Percentiles rank a stretch among this genome's conserved stretches.
phyloP scores from a whole-genome alignment of 2,329 filamentous ascomycete genomes.

The Biscogniauxia marginata region DNA sequence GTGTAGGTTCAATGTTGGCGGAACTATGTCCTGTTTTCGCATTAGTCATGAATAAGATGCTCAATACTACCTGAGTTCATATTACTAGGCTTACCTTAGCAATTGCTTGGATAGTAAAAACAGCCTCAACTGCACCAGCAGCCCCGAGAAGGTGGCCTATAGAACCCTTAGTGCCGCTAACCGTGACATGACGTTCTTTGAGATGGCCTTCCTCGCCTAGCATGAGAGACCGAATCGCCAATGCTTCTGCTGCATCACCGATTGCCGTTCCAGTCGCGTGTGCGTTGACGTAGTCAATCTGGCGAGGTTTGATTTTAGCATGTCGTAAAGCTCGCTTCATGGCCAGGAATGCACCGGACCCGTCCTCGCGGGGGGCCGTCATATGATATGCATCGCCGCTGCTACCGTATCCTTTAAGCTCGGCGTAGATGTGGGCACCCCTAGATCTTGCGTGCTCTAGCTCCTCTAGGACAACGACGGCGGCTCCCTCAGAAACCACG shows the following conservation, averaged over 20 bases:
- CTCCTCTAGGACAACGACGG: constrained; percentile 85
- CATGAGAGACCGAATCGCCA: constrained; percentile 76
- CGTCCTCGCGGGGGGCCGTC: constrained; percentile 83
- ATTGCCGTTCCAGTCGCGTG: constrained; percentile 87
- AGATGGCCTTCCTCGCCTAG: constrained; percentile 67
- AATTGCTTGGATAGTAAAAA: constrained; percentile 80
- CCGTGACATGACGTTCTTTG: constrained; percentile 64
- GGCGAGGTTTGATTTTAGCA: constrained; percentile 64
- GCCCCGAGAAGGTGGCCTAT: constrained; percentile 89
- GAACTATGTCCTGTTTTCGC: constrained; percentile 64
- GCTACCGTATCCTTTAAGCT: constrained; percentile 84
- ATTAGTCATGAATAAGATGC: constrained; percentile 9
- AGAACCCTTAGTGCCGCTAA: constrained; percentile 93
- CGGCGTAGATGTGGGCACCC: constrained; percentile 81
- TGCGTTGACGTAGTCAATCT: constrained; percentile 91
- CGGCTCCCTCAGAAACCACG: constrained; percentile 89
- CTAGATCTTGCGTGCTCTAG: constrained; percentile 80
- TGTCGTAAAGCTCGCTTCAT: constrained; percentile 82
- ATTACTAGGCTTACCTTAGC: constrained; percentile 61
- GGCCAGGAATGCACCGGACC: constrained; percentile 74
- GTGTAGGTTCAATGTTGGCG: constrained; percentile 82
- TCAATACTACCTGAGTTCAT: background rate
- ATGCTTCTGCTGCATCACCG: constrained; percentile 85
- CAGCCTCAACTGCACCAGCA: constrained; percentile 83
- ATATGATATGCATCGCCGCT: constrained; percentile 92